A percentile compares a stretch with the other conserved stretches of the same genome.
Conservation (phyloP, 352 stramenopile species). For the Pythium diclinum region DNA sequence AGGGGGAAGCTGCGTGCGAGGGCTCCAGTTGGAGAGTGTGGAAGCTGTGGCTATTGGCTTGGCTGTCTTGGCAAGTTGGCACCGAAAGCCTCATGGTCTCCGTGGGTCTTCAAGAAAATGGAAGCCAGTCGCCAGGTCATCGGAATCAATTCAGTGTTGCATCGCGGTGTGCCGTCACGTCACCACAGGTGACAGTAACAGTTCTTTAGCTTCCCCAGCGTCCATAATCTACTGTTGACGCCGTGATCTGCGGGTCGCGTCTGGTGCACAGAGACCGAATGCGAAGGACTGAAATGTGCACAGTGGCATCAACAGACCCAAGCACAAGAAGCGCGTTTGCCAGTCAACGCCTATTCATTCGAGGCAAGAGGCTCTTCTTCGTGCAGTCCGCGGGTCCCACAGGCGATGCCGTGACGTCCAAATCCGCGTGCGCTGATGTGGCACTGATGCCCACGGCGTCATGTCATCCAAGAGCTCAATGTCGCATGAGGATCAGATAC, state of each 20-base stretch:
- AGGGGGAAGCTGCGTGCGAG: not conserved
- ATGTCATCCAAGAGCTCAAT: not conserved
- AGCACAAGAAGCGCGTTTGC: not conserved
- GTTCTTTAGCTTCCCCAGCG: too few relatives aligned
- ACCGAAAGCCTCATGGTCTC: not conserved
- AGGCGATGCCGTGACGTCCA: not conserved
- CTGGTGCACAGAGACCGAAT: not conserved
- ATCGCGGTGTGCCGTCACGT: not conserved
- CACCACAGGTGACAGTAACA: not conserved
- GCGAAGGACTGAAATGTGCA: not conserved
- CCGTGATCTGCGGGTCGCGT: too few relatives aligned
- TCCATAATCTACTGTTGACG: too few relatives aligned
- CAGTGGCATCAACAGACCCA: not conserved
- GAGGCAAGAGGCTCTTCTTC: not conserved
- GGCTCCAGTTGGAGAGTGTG: not conserved
- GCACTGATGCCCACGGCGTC: not conserved
- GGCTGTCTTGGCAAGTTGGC: not conserved
- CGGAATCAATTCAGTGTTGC: not conserved
- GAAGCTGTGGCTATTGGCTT: too few relatives aligned
- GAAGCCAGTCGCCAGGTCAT: conserved; percentile 1
- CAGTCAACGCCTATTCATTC: not conserved
- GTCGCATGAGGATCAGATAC: not conserved
- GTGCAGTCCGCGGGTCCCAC: not conserved
- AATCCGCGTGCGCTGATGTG: too few relatives aligned
- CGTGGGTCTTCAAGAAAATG: not conserved